Base-by-base conservation (phyloP, 2,329 filamentous ascomycete genomes). In the Stemphylium vesicarium region DNA sequence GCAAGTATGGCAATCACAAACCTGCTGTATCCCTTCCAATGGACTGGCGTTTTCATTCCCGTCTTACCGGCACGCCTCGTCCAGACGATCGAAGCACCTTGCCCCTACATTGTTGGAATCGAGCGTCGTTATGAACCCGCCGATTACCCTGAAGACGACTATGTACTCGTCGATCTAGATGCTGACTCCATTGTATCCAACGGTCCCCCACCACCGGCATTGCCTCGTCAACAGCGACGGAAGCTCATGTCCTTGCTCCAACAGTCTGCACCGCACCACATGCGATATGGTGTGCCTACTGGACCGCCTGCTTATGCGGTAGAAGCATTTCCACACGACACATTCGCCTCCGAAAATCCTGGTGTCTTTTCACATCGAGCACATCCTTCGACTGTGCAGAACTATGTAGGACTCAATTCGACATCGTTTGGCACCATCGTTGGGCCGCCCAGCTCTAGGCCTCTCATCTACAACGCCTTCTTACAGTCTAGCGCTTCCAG, bases 41-140 rank as follows among this genome's bases (percentile, higher is more conserved):
- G 95, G 94, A 86, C 91, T 3, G 96, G 93, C 65, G 92, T 98
- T 43, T 92, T 96, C 72, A 97, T 98, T 60, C 94, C 94, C 2
- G 84, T 98, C 31, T 83, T 99, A 8, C 94, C 94, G 5, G 91
- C 92, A 8, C 87, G 94, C 32, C 81, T 99, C 18, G 83, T 99
- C 9, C 93, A 95, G 48, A 94, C 92, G 2, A 83, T 99, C 15
- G 95, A 98, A 67, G 94, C 94, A 1, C 94, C 94, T 2, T 98
- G 95, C 66, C 95, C 95, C 0, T 99, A 98, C 69, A 96, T 99
- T 63, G 92, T 98, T 38, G 95, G 95, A 43, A 91, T 99, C 53
- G 95, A 99, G 78, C 86, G 93, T 63, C 87, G 93, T 53, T 98
- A 98, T 72, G 91, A 96, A 66, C 86, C 86, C 53, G 85, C 92